Base-by-base conservation (phyloP, 2,329 filamentous ascomycete species). In the Fusarium armeniacum region DNA sequence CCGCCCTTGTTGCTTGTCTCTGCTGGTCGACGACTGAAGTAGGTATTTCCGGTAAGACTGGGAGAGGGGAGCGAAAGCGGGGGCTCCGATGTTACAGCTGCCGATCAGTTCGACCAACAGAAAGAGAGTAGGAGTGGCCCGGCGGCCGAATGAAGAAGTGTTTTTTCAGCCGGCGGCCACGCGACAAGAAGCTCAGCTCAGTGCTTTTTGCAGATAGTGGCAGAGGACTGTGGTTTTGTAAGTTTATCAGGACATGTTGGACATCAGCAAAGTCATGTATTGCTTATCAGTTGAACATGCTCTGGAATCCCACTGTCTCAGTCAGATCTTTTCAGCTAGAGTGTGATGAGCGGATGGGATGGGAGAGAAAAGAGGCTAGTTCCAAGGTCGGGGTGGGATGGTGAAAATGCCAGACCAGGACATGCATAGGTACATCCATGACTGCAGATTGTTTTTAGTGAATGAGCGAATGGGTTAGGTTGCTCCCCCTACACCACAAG, bases 41-140 rank as follows among this genome's bases (percentile, higher is more conserved):
- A 60, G 51, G 65, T 52, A 62, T 60, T 64, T 71, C 60, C 65
- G 60, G 64, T 47, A 58, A 55, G 54, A 68, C 54, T 40, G 47
- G 24, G 65, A 52, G 60, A 41, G 38, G 62, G 45, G 49, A 61
- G 43, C 43, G 53, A 62, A 62, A 69, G 69, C 60, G 65, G 69
- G 59, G 61, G 61, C 65, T 64, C 68, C 65, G 65, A 69, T 66
- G 60, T 71, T 59, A 55, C 68, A 69, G 54, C 40, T 67, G 63
- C 63, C 62, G 63, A 69, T 61, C 57, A 59, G 33, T 58, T 26
- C 46, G 66, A 38, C 60, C 55, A 71, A 47, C 62, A 47, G 33
- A 24, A 50, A 36, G 41, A 44, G 38, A 55, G 52, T 50, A 28
- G 52, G 30, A 55, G 52, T 50, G 30, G 52, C 40, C 62, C 62